Evolutionary conservation across 345 rosid species (phyloP), one percentile per base, ranked within the genome.

Genomic region (Adansonia digitata): DNA sequence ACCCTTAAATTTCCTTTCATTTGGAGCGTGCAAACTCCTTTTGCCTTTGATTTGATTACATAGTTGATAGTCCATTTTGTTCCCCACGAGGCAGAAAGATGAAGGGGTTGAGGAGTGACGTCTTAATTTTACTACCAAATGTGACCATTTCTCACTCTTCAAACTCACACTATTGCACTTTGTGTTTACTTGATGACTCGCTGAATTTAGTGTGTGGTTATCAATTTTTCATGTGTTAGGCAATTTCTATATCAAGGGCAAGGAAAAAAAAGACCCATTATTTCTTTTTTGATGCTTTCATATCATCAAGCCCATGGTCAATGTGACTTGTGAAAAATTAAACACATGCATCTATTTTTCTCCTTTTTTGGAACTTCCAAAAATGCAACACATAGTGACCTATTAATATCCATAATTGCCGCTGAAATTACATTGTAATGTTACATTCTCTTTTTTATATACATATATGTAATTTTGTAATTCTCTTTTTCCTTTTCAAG

Each of bases 161-260:
- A 46, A 46, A 14, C 2, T 17, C 52, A 17, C 52, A 15, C 46
- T 7, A 7, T 37, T 39, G 27, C 26, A 5, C 20, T 43, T 67
- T 67, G 31, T 9, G 22, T 67, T 40, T 67, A 10, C 14, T 22
- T 14, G 26, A 29, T 42, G 18, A 17, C 67, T 24, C 73, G 17
- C 56, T 61, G 26, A 37, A 49, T 57, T 57, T 14, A 27, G 35
- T 57, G 35, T 48, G 69, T 59, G 81, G 74, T 42, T 57, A 60
- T 64, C 57, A 45, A 35, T 49, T 27, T n/a, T 24, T 26, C 20
- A 20, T 53, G 31, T 40, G 66, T n/a, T 35, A 35, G 46, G 74
- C 43, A 9, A 49, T 43, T 26, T 26, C 5, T 14, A 27, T 12
- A 57, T 27, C 63, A 56, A 53, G 9, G 15, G 9, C 0, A 52